Conservation (phyloP, 257 asterid genomes). For the Solanum medicagineum region DNA sequence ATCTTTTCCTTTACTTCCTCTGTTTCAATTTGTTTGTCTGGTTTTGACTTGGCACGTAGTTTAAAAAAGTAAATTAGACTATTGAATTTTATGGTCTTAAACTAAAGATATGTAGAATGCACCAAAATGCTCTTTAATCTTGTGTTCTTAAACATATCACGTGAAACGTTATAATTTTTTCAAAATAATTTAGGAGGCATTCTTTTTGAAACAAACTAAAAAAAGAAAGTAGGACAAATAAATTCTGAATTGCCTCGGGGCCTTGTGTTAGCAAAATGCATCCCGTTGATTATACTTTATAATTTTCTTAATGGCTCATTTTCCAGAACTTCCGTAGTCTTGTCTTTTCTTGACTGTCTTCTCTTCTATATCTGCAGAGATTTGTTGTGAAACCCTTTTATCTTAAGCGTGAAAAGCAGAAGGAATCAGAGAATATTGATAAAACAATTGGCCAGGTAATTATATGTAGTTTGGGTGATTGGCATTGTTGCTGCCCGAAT, state of each 20-base stretch:
- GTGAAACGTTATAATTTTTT: not conserved
- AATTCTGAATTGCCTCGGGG: not conserved
- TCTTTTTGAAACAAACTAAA: not conserved
- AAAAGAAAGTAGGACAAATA: not conserved
- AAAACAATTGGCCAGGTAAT: conserved; percentile 64
- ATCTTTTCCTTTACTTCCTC: not conserved
- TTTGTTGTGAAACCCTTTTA: conserved; percentile 66
- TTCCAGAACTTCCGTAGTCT: not conserved
- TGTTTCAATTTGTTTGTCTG: not conserved
- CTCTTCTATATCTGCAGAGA: conserved; percentile 41
- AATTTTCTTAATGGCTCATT: not conserved
- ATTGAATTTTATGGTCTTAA: not conserved
- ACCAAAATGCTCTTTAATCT: not conserved
- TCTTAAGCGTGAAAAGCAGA: conserved; percentile 65
- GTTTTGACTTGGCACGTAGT: not conserved
- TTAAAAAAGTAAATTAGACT: not conserved
- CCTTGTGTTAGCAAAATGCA: not conserved
- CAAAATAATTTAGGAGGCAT: not conserved
- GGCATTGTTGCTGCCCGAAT: not conserved
- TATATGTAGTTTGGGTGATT: not conserved
- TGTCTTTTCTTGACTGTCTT: not conserved
- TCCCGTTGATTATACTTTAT: not conserved
- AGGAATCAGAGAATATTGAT: conserved; percentile 46
- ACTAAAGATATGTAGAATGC: not conserved
- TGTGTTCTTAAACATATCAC: not conserved